Evolutionary conservation across 2,329 filamentous ascomycete genomes (phyloP), one percentile per base, ranked within the genome.

Genomic region (Ophiocordyceps camponoti-saundersi): DNA sequence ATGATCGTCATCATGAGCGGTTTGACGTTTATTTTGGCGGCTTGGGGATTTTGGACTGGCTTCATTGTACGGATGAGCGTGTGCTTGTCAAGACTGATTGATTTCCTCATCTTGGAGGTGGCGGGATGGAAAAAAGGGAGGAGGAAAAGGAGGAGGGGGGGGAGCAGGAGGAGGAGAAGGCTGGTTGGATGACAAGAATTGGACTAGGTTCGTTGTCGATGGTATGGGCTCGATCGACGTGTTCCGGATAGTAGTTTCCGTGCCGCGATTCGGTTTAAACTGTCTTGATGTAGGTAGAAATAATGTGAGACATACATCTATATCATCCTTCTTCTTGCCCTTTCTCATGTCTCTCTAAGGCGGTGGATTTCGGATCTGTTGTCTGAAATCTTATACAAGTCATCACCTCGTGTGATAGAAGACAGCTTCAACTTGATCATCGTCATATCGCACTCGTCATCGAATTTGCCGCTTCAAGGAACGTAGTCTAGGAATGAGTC

Each of bases 1-100:
- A 79, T 57, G 75, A 79, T 58, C 56, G 68, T 29, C 75, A 79
- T 52, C 74, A 78, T 57, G 72, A 76, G 61, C 66, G 67, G 51
- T 77, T 77, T 52, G 66, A 68, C 48, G 59, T 75, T 15, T 68
- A 76, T 51, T 77, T 69, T 58, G 73, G 73, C 1, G 67, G 64
- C 0, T 60, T 75, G 50, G 72, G 71, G 2, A 52, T 71, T 45
- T 55, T 77, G 54, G 73, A 78, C 55, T 75, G 69, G 67, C n/a
- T 74, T 12, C 71, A 75, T 57, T 71, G 69, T 20, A 78, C 73
- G 0, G 59, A 58, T 20, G 57, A 59, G 30, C 47, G 44, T 43
- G 49, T 48, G 44, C 44, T 18, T 1, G 47, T 45, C 12, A 51
- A 47, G 45, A 21, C 46, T 7, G 36, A 50, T 20, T 50, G 21